phyloP scores from a whole-genome alignment of 2,329 filamentous ascomycete species.

The Fusarium illudens region DNA sequence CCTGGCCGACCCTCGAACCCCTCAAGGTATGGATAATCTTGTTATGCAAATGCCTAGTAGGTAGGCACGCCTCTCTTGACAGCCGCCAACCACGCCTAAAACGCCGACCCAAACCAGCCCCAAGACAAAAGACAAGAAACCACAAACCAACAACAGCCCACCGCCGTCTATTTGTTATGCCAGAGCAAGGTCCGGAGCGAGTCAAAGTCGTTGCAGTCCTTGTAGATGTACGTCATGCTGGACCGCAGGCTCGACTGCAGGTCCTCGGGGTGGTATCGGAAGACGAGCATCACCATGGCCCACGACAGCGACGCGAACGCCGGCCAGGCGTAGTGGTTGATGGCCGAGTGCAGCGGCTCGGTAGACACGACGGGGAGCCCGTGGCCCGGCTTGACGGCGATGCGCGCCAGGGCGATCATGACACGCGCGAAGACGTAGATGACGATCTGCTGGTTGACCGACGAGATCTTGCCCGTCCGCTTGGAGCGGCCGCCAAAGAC shows the following conservation, averaged over 20 bases:
- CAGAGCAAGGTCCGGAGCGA: conserved; percentile 83
- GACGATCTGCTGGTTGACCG: conserved; percentile 95
- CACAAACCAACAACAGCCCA: neutral
- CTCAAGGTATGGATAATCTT: conserved; percentile 7
- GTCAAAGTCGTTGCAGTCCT: conserved; percentile 89
- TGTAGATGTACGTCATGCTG: conserved; percentile 98
- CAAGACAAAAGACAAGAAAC: conserved; percentile 1
- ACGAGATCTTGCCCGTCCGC: conserved; percentile 74
- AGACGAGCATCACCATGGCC: conserved; percentile 95
- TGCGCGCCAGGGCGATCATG: conserved; percentile 80
- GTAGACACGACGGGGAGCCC: conserved; percentile 61
- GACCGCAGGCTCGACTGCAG: conserved; percentile 90
- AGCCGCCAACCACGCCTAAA: conserved; percentile 22
- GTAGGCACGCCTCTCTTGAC: neutral
- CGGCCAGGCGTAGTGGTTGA: conserved; percentile 84
- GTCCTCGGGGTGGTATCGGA: conserved; percentile 89
- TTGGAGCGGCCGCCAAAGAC: conserved; percentile 79
- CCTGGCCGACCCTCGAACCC: conserved; percentile 10
- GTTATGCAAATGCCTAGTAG: conserved; percentile 24
- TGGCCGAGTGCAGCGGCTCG: conserved; percentile 56
- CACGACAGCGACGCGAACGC: conserved; percentile 91
- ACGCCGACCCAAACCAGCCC: conserved; percentile 19
- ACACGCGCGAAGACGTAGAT: conserved; percentile 98
- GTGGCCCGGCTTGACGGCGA: conserved; percentile 74
- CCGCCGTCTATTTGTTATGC: conserved; percentile 73